Evolutionary conservation across 306 rosid species (phyloP).

Genomic region (Castanea crenata): DNA sequence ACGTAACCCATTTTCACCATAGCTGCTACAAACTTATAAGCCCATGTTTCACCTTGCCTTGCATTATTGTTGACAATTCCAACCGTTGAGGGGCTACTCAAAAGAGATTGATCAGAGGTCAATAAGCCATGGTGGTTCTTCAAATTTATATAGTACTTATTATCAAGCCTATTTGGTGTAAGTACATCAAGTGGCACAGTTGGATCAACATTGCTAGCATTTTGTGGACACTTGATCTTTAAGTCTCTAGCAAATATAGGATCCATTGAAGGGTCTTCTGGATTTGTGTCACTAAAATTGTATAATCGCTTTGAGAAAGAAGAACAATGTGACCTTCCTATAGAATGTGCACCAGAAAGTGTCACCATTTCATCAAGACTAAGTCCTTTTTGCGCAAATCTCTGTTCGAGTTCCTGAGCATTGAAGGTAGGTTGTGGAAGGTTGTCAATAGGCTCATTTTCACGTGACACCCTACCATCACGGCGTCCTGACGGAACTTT

Average conservation of each 20-base stretch:
- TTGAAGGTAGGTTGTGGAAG: not conserved
- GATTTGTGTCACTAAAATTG: not conserved
- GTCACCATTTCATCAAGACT: constrained; percentile 14
- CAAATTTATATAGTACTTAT: not conserved
- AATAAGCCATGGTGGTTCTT: not conserved
- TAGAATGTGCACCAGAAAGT: constrained; percentile 13
- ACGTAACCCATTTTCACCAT: constrained; percentile 8
- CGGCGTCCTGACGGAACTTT: constrained; percentile 1
- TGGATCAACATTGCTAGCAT: not conserved
- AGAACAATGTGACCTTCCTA: constrained; percentile 11
- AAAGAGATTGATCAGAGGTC: constrained; percentile 12
- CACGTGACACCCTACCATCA: not conserved
- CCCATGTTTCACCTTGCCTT: not conserved
- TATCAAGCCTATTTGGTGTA: not conserved
- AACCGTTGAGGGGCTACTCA: not conserved
- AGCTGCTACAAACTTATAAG: constrained; percentile 1
- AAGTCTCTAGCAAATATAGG: not conserved
- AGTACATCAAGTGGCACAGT: not conserved
- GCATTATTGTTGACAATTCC: not conserved
- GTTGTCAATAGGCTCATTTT: not conserved
- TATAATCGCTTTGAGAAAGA: constrained; percentile 9
- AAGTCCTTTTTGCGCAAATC: constrained; percentile 4
- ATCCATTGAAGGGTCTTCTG: constrained; percentile 13
- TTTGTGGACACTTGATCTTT: not conserved
- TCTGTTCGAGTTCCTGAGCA: not conserved